Conservation (phyloP, 2,329 filamentous ascomycete species). For the Hymenoscyphus scutula region DNA sequence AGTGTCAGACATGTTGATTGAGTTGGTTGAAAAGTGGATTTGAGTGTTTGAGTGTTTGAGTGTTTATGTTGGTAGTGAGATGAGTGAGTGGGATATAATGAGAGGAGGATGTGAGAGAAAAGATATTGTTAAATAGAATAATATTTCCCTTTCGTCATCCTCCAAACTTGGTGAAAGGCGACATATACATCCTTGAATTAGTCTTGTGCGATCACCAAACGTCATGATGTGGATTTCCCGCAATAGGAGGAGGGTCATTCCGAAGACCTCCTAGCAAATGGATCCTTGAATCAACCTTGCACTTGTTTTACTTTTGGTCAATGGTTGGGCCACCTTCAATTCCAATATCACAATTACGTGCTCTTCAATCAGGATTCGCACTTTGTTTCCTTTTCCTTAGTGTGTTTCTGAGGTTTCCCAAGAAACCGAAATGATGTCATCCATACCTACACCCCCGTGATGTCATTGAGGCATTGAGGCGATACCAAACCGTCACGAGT, state of each 20-base stretch:
- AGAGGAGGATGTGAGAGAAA: neutral
- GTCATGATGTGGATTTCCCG: no score
- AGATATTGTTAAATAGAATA: neutral
- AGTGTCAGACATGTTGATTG: slow-evolving; percentile 46
- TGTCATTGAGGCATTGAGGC: neutral
- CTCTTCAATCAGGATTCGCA: neutral
- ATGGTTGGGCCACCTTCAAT: neutral
- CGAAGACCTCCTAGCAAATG: neutral
- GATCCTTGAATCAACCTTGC: neutral
- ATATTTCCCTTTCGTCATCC: neutral
- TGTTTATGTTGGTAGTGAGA: neutral
- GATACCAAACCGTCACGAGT: no score
- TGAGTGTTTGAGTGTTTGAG: slow-evolving; percentile 6
- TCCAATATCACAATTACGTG: neutral
- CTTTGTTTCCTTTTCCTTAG: neutral
- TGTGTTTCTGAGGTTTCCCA: no score
- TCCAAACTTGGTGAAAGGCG: neutral
- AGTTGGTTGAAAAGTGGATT: slow-evolving; percentile 12
- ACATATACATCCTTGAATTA: neutral
- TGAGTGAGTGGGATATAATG: neutral
- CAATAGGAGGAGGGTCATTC: neutral
- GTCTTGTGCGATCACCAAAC: no score
- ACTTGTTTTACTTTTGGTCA: neutral
- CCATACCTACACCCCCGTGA: neutral
- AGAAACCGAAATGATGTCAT: neutral